These are phyloP conservation scores for Verticillium klebahnii DNA, from an alignment of 2,329 filamentous ascomycete genomes.

Conservation along the genomic window DNA sequence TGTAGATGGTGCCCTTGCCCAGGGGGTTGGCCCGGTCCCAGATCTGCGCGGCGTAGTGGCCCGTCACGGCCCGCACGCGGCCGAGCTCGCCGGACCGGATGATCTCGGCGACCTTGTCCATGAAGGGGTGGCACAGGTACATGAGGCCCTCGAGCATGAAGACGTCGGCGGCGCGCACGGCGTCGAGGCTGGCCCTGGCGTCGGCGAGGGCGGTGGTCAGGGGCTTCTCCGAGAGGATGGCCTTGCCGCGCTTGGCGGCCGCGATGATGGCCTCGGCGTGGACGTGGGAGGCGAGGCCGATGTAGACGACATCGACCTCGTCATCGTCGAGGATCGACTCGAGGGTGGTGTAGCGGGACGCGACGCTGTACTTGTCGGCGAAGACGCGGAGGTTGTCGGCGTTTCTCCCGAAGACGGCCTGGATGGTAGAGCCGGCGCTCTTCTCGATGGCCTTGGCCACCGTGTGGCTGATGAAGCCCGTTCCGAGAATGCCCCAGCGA, in stretches of 20 bases:
- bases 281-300: slow-evolving; percentile 20
- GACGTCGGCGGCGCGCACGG: slow-evolving; percentile 14
- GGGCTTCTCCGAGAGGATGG: slow-evolving; percentile 21
- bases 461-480: slow-evolving; percentile 22
- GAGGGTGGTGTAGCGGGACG: slow-evolving; percentile 13
- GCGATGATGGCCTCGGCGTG: slow-evolving; percentile 19
- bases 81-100: slow-evolving; percentile 16
- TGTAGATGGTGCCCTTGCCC: slow-evolving; percentile 23
- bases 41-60: slow-evolving; percentile 21
- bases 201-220: slow-evolving; percentile 20
- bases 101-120: slow-evolving; percentile 17
- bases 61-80: slow-evolving; percentile 15
- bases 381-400: slow-evolving; percentile 17
- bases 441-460: slow-evolving; percentile 13
- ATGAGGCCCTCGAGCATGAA: slow-evolving; percentile 23
- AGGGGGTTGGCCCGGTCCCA: slow-evolving; percentile 20
- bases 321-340: slow-evolving; percentile 17
- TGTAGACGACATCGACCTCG: slow-evolving; percentile 20
- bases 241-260: slow-evolving; percentile 17
- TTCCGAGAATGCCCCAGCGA: slow-evolving; percentile 22
- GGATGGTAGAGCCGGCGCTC: slow-evolving; percentile 14
- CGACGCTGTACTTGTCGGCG: slow-evolving; percentile 18
- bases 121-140: slow-evolving; percentile 20
- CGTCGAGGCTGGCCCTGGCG: slow-evolving; percentile 16
- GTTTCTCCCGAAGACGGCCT: slow-evolving; percentile 21